These are phyloP conservation scores for Solanum bukasovii DNA, from an alignment of 257 asterid genomes.

Conservation along the genomic window DNA sequence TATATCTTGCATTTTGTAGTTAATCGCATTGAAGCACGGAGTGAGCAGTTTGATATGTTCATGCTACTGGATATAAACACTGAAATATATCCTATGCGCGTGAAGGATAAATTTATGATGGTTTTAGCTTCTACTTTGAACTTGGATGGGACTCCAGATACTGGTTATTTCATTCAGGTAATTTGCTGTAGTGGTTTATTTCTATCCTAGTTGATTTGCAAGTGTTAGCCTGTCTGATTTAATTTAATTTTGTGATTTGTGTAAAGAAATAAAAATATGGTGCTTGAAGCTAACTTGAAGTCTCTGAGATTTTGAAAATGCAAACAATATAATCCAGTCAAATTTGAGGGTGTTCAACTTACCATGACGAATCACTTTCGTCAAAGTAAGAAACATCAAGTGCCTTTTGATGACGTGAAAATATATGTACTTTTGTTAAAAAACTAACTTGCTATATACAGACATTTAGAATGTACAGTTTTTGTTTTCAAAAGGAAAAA, in stretches of 20 bases:
- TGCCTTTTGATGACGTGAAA: not conserved
- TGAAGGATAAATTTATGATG: conserved; percentile 79
- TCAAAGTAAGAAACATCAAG: not conserved
- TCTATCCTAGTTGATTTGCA: not conserved
- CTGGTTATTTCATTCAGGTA: conserved; percentile 78
- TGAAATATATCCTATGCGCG: conserved; percentile 63
- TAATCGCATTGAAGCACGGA: conserved; percentile 67
- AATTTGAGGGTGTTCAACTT: not conserved
- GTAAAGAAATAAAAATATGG: not conserved
- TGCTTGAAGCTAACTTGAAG: not conserved
- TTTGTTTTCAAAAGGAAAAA: not conserved
- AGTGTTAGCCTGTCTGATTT: not conserved
- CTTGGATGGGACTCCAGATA: conserved; percentile 92
- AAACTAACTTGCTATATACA: not conserved
- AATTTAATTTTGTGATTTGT: not conserved
- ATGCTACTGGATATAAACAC: conserved; percentile 73
- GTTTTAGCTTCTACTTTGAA: conserved; percentile 85
- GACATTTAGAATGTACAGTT: not conserved
- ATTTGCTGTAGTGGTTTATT: not conserved
- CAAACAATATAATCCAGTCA: not conserved
- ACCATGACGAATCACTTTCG: not conserved
- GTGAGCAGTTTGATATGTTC: conserved; percentile 81
- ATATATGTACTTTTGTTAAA: not conserved
- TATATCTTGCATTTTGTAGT: conserved; percentile 13
- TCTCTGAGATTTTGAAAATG: not conserved